Percentiles rank a stretch among this genome's conserved stretches.
Evolutionary conservation across 2,329 filamentous ascomycete genomes (phyloP).

Genomic region (Coniochaeta sp.): DNA sequence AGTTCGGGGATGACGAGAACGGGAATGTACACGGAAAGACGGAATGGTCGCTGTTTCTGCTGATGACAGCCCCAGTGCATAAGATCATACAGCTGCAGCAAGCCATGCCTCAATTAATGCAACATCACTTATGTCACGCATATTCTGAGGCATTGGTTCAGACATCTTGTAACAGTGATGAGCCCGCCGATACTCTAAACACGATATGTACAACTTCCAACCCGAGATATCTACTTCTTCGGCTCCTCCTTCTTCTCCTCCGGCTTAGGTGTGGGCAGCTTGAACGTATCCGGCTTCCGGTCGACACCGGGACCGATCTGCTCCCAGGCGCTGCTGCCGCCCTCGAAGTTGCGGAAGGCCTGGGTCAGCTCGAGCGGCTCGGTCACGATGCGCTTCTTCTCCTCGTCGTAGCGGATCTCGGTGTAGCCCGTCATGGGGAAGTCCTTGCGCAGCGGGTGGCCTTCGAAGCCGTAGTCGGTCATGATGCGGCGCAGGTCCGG

Average conservation of each 20-base stretch:
- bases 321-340: constrained; percentile 67
- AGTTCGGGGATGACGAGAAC: too few species aligned
- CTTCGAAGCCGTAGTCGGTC: constrained; percentile 99
- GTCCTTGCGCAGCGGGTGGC: constrained; percentile 93
- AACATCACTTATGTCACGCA: too few species aligned
- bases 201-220: constrained; percentile 14
- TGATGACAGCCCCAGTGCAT: too few species aligned
- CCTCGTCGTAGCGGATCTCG: constrained; percentile 95
- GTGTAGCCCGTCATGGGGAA: constrained; percentile 98
- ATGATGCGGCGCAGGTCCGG: constrained; percentile 95
- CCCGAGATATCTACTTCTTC: constrained; percentile 66
- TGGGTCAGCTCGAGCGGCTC: constrained; percentile 97
- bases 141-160: not conserved
- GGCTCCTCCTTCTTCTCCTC: constrained; percentile 85
- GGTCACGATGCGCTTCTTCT: constrained; percentile 99
- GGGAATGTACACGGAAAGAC: too few species aligned
- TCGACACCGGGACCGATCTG: constrained; percentile 63
- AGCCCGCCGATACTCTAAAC: not conserved
- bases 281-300: constrained; percentile 80
- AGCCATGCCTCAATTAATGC: too few species aligned
- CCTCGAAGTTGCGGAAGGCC: constrained; percentile 97
- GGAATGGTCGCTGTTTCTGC: too few species aligned
- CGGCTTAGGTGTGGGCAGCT: constrained; percentile 90
- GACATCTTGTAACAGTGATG: not conserved
- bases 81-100: too few species aligned